phyloP scores from a whole-genome alignment of 352 stramenopile genomes.

The Phytophthora citrophthora region DNA sequence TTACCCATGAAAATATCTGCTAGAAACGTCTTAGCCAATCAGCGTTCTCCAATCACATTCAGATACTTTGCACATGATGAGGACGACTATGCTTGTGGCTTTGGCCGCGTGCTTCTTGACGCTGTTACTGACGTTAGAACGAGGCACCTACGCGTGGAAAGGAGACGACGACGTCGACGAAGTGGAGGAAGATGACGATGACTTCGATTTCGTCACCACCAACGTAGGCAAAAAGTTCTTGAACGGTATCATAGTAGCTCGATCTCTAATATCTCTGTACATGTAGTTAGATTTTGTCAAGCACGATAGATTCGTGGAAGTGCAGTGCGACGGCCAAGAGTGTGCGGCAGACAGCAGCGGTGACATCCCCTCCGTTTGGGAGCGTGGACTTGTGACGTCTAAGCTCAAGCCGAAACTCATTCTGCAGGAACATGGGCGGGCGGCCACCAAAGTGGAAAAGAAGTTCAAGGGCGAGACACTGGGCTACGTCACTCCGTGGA shows the following conservation, averaged over 20 bases:
- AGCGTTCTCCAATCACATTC: conserved; percentile 14
- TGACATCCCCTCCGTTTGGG: conserved; percentile 40
- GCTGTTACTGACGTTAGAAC: conserved; percentile 15
- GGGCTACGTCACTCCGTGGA: conserved; percentile 86
- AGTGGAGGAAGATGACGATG: conserved; percentile 38
- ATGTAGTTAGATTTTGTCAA: conserved; percentile 38
- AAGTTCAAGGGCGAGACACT: conserved; percentile 63
- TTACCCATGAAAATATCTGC: background rate
- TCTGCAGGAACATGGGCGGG: conserved; percentile 45
- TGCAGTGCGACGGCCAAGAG: conserved; percentile 44
- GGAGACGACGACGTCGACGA: conserved; percentile 32
- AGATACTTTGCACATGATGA: conserved; percentile 31
- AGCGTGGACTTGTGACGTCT: conserved; percentile 59
- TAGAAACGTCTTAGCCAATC: conserved; percentile 2
- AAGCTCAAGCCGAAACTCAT: conserved; percentile 57
- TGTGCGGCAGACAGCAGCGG: conserved; percentile 20
- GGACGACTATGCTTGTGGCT: conserved; percentile 17
- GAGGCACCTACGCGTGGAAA: conserved; percentile 18
- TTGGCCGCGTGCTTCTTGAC: conserved; percentile 26
- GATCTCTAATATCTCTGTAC: background rate
- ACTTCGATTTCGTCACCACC: conserved; percentile 43
- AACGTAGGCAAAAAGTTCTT: conserved; percentile 18
- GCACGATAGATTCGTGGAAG: conserved; percentile 33
- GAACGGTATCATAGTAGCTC: conserved; percentile 1
- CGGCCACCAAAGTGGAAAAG: conserved; percentile 32